phyloP scores from a whole-genome alignment of 78 protist genomes.

The Planoprotostelium fungivorum region DNA sequence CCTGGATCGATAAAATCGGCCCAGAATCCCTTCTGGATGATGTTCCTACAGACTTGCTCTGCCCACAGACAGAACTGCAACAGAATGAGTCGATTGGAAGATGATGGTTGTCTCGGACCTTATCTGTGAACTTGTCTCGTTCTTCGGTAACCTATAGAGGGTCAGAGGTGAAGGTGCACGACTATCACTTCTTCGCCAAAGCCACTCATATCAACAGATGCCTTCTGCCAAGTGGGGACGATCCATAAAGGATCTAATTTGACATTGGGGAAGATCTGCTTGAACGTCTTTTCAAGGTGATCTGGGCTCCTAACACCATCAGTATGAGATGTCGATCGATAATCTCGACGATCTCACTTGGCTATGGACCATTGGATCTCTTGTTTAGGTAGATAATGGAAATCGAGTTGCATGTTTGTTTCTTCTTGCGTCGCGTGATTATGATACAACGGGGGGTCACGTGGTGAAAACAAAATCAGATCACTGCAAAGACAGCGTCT shows the following conservation, averaged over 20 bases:
- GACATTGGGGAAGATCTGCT: background rate
- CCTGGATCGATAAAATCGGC: conserved; percentile 49
- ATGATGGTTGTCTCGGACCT: too few relatives aligned
- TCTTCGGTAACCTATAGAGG: background rate
- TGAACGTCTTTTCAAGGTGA: background rate
- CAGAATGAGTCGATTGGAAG: background rate
- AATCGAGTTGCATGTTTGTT: background rate
- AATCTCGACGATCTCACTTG: background rate
- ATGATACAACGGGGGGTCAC: background rate
- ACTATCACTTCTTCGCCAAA: background rate
- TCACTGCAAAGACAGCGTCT: background rate
- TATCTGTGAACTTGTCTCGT: background rate
- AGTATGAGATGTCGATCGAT: too few relatives aligned
- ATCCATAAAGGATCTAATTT: too few relatives aligned
- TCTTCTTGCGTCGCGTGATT: background rate
- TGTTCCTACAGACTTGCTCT: background rate
- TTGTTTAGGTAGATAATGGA: background rate
- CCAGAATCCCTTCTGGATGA: conserved; percentile 17
- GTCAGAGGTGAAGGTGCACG: background rate
- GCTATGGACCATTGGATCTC: background rate
- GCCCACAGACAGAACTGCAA: background rate
- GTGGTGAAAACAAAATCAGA: background rate
- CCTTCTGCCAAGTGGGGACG: background rate
- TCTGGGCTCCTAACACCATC: background rate
- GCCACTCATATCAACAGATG: background rate